phyloP scores from a whole-genome alignment of 1,139 yeast genomes.

The Lodderomyces beijingensis region DNA sequence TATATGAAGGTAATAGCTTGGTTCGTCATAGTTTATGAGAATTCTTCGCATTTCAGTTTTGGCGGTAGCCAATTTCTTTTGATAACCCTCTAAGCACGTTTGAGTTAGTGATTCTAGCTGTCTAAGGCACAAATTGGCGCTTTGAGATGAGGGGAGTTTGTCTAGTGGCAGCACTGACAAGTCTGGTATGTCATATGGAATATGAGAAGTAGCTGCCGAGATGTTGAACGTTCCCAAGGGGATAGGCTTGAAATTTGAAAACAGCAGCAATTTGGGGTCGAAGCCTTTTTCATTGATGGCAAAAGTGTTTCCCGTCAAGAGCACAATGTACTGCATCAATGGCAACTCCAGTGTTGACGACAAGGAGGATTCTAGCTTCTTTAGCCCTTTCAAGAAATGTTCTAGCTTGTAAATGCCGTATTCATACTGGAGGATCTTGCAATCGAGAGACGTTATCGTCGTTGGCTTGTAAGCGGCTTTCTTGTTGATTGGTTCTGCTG shows the following conservation, averaged over 20 bases:
- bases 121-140: conserved; percentile 31
- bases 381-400: conserved; percentile 18
- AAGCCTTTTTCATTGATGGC: conserved; percentile 48
- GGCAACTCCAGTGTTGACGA: conserved; percentile 14
- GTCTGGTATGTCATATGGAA: conserved; percentile 40
- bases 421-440: conserved; percentile 33
- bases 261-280: conserved; percentile 36
- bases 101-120: conserved; percentile 32
- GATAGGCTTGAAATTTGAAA: conserved; percentile 38
- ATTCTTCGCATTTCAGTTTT: conserved; percentile 24
- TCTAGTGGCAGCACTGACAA: conserved; percentile 24
- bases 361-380: conserved; percentile 9
- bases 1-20: conserved; percentile 9
- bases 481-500: neutral
- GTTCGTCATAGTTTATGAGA: conserved; percentile 1
- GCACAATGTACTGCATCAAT: conserved; percentile 33
- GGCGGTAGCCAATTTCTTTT: conserved; percentile 42
- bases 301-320: conserved; percentile 42
- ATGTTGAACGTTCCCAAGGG: conserved; percentile 27
- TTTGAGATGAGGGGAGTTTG: conserved; percentile 26
- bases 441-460: conserved; percentile 12
- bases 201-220: conserved; percentile 35
- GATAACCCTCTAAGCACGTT: conserved; percentile 46
- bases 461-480: conserved; percentile 5
- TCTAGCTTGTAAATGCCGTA: conserved; percentile 35